Percentiles rank a stretch among this genome's conserved stretches.
Evolutionary conservation across 163 green algal genomes (phyloP).

Genomic region (Trebouxiophyceae sp.): DNA sequence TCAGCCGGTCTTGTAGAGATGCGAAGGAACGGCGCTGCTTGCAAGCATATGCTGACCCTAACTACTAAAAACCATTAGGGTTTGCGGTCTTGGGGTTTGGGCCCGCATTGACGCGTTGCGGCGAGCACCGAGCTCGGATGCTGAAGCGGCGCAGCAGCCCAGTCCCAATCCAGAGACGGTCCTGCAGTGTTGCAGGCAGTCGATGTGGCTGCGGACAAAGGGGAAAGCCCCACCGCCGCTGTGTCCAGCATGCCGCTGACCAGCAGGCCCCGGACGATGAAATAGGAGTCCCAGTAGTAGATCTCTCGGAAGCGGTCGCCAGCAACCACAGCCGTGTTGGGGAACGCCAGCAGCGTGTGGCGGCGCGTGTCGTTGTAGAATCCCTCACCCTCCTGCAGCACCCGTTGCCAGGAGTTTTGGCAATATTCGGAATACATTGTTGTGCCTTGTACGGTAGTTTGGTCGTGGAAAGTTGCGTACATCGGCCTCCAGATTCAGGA

Average conservation of each 20-base stretch:
- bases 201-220: no score
- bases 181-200: no score
- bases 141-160: no score
- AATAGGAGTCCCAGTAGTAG: conserved; percentile 55
- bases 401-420: background rate
- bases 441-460: background rate
- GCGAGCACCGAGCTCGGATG: no score
- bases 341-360: conserved; percentile 24
- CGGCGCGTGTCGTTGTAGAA: conserved; percentile 6
- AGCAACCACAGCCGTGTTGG: conserved; percentile 15
- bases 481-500: background rate
- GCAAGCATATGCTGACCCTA: no score
- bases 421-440: background rate
- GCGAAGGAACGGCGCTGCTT: no score
- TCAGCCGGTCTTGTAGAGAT: no score
- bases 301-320: conserved; percentile 30
- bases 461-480: background rate
- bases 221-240: conserved; percentile 21
- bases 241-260: conserved; percentile 54
- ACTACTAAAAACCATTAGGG: no score
- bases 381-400: conserved; percentile 11
- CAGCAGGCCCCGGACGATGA: conserved; percentile 73
- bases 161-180: no score
- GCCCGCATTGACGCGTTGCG: no score
- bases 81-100: no score